phyloP scores from a whole-genome alignment of 1,284 basidiomycete genomes.

The Singerocomus rubriflavus region DNA sequence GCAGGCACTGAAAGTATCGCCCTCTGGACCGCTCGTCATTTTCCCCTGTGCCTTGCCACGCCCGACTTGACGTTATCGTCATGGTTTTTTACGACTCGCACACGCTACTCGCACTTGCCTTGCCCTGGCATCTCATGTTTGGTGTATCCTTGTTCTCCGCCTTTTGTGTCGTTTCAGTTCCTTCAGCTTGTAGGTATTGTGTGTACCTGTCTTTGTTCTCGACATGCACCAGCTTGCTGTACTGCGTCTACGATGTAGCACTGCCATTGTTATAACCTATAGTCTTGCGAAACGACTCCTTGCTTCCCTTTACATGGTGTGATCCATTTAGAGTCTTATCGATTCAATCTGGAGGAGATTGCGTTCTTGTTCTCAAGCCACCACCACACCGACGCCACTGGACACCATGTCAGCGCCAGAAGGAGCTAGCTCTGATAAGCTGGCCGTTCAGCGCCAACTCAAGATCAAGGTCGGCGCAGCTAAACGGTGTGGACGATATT shows the following conservation, averaged over 20 bases:
- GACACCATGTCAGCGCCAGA: constrained; percentile 20
- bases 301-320: constrained; percentile 4
- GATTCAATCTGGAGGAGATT: not conserved
- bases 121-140: constrained; percentile 23
- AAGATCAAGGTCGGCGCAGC: constrained; percentile 78
- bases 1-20: constrained; percentile 21
- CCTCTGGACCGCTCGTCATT: constrained; percentile 9
- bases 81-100: constrained; percentile 4
- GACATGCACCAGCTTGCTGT: constrained; percentile 31
- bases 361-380: constrained; percentile 1
- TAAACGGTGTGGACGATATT: constrained; percentile 54
- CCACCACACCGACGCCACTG: constrained; percentile 9
- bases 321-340: constrained; percentile 6
- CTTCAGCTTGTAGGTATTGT: constrained; percentile 32
- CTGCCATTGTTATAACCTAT: constrained; percentile 28
- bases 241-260: constrained; percentile 34
- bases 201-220: constrained; percentile 28
- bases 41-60: not conserved
- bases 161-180: constrained; percentile 29
- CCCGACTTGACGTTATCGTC: constrained; percentile 1
- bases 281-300: constrained; percentile 27
- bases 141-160: constrained; percentile 23
- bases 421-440: constrained; percentile 15
- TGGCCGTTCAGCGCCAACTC: constrained; percentile 59
- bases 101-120: constrained; percentile 16